These are phyloP conservation scores for Ascochyta clinopodiicola DNA, from an alignment of 2,329 filamentous ascomycete species.

Conservation along the genomic window DNA sequence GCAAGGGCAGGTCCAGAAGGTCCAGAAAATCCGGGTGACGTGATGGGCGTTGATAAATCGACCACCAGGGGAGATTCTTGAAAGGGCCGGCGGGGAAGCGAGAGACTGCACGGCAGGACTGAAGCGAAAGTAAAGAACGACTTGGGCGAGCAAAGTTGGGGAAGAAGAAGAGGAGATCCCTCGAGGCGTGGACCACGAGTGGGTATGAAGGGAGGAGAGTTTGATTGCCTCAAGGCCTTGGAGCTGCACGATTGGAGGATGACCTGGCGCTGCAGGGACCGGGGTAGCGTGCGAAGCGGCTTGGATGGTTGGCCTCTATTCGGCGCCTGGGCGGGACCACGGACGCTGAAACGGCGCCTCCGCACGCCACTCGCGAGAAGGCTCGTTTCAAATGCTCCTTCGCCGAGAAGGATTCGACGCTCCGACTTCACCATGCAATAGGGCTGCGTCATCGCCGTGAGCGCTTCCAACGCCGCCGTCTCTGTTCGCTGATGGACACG, in stretches of 20 bases:
- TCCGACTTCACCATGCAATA: constrained; percentile 17
- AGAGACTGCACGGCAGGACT: constrained; percentile 23
- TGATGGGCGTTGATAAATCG: constrained; percentile 27
- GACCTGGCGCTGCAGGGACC: constrained; percentile 19
- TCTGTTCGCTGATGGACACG: not conserved
- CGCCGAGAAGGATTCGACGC: constrained; percentile 15
- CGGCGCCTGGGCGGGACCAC: constrained; percentile 23
- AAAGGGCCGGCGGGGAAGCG: constrained; percentile 36
- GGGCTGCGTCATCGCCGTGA: not conserved
- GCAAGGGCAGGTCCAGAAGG: constrained; percentile 40
- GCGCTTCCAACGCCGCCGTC: not conserved
- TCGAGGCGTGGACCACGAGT: constrained; percentile 24
- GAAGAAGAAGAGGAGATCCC: constrained; percentile 24
- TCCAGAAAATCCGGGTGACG: constrained; percentile 20
- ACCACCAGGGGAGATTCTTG: constrained; percentile 41
- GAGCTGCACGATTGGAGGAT: constrained; percentile 26
- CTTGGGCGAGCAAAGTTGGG: constrained; percentile 34
- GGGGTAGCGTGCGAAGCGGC: constrained; percentile 17
- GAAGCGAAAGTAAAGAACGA: constrained; percentile 20
- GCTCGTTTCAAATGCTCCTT: constrained; percentile 30
- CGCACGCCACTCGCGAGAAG: constrained; percentile 22
- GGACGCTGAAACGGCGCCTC: constrained; percentile 20
- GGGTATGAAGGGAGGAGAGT: constrained; percentile 31
- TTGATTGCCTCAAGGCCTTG: constrained; percentile 30
- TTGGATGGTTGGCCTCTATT: constrained; percentile 17